Base-by-base conservation (phyloP, 169 alveolate species). In the Plasmodium gonderi region DNA sequence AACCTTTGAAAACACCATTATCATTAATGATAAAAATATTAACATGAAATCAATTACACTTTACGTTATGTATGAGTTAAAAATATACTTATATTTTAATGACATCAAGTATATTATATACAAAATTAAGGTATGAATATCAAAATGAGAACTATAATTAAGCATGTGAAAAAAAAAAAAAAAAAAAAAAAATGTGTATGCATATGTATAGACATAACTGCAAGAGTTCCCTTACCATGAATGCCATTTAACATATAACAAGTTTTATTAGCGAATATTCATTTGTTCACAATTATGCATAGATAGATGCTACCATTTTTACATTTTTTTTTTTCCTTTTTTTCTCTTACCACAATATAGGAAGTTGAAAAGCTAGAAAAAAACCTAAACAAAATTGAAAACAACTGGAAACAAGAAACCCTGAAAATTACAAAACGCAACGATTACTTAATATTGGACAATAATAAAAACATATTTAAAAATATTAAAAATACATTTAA, bases 311-410 rank as follows among this genome's bases (percentile, higher is more conserved):
- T 14, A 4, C 12, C 38, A 26, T 26, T 8, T 9, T 4, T 12
- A 33, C 79, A 69, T 33, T 17, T 69, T n/a, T 69, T 69, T 69
- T n/a, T 69, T 69, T 42, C 0, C 79, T 23, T 69, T 33, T 1
- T 8, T n/a, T 12, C 44, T 9, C 38, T 44, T 36, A 3, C 31
- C 49, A 79, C 17, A 14, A n/a, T 74, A 36, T 33, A 87, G 93
- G 93, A 87, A 87, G 93, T 87, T 6, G 93, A 87, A 65, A 87
- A 87, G 67, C 29, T 87, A 26, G 93, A 87, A 75, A 87, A 87
- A 74, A 23, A 65, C 33, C 42, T 87, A 17, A 87, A 75, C 47
- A 60, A 87, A 51, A 87, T 87, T 54, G 93, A 87, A 74, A 87
- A 87, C 17, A 54, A 54, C 4, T 87, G 93, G 93, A 87, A 87